phyloP scores from a whole-genome alignment of 2,329 filamentous ascomycete species.

The Trichoderma simmonsii region DNA sequence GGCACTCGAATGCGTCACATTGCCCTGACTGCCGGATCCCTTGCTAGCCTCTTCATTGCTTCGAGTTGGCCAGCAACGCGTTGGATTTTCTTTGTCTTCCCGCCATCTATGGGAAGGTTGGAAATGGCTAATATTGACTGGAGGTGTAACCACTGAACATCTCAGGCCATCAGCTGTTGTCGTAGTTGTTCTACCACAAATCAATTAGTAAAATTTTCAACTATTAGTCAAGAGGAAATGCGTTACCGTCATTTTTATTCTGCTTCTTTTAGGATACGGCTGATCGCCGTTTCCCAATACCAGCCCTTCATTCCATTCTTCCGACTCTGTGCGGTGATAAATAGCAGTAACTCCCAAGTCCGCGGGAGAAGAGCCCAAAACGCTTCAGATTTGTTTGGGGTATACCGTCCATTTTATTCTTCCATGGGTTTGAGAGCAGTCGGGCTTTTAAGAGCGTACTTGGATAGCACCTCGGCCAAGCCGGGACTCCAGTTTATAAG shows the following conservation, averaged over 20 bases:
- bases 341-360: neutral
- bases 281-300: neutral
- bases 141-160: neutral
- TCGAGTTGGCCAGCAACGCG: neutral
- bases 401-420: neutral
- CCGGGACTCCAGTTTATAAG: neutral
- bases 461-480: neutral
- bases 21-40: neutral
- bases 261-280: neutral
- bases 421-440: neutral
- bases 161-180: neutral
- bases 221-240: neutral
- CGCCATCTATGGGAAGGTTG: neutral
- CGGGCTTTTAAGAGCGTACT: neutral
- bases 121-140: neutral
- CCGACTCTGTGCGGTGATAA: neutral
- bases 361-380: neutral
- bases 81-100: neutral
- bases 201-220: neutral
- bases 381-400: neutral
- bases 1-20: neutral
- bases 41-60: neutral
- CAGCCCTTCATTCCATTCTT: neutral
- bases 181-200: neutral
- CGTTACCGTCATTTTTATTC: neutral